Percentiles rank a stretch among this genome's conserved stretches.
Conservation (phyloP, 306 rosid genomes). For the Oxytropis ochrocephala region DNA sequence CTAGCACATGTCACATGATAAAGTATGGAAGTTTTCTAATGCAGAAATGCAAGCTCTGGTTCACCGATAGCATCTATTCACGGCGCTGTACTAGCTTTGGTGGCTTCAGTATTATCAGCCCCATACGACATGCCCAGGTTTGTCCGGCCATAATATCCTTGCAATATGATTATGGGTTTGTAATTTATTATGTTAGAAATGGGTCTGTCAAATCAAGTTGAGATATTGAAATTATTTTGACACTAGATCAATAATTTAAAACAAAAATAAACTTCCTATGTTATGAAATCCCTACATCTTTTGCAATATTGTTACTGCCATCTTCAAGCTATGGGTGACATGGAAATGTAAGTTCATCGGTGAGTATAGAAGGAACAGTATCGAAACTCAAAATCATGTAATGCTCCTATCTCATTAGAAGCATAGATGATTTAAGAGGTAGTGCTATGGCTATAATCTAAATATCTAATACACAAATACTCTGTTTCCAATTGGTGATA, state of each 20-base stretch:
- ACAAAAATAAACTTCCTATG: neutral
- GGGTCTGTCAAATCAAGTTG: too few relatives aligned
- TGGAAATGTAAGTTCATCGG: neutral
- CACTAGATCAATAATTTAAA: neutral
- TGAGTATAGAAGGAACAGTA: neutral
- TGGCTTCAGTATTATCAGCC: slow-evolving; percentile 83
- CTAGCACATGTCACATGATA: neutral
- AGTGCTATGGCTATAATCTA: neutral
- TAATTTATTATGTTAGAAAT: neutral
- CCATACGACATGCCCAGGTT: slow-evolving; percentile 98
- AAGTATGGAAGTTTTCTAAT: slow-evolving; percentile 15
- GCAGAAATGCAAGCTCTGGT: slow-evolving; percentile 68
- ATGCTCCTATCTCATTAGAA: neutral
- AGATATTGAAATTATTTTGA: neutral
- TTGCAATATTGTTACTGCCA: neutral
- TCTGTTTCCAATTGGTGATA: neutral
- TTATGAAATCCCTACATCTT: neutral
- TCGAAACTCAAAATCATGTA: neutral
- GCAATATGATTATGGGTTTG: neutral
- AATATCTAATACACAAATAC: neutral
- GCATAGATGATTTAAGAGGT: neutral
- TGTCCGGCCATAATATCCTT: slow-evolving; percentile 25
- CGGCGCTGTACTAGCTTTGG: slow-evolving; percentile 93
- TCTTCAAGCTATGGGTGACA: slow-evolving; percentile 18
- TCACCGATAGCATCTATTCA: slow-evolving; percentile 71